A percentile compares a stretch with the other conserved stretches of the same genome.
Conservation (phyloP, 2,329 filamentous ascomycete genomes). For the Pseudocercospora crystallina region DNA sequence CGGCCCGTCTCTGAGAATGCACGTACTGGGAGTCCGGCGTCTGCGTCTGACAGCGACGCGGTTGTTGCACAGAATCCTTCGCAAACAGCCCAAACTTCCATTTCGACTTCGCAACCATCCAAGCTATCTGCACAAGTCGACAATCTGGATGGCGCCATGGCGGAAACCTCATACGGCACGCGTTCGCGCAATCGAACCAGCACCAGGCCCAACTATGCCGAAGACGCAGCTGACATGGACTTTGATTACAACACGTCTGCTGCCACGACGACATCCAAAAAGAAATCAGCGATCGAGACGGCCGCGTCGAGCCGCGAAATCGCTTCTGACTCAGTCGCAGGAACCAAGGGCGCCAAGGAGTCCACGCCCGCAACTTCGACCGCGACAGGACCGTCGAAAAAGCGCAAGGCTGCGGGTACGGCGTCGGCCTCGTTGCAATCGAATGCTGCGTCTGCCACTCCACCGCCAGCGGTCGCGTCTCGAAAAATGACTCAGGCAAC, state of each 20-base stretch:
- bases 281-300: slow-evolving; percentile 39
- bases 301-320: slow-evolving; percentile 14
- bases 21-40: slow-evolving; percentile 16
- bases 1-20: slow-evolving; percentile 20
- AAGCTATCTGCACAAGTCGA: slow-evolving; percentile 23
- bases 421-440: slow-evolving; percentile 29
- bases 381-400: slow-evolving; percentile 65
- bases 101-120: slow-evolving; percentile 18
- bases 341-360: slow-evolving; percentile 15
- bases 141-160: slow-evolving; percentile 28
- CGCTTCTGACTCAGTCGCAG: slow-evolving; percentile 13
- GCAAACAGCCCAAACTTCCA: slow-evolving; percentile 29
- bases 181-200: slow-evolving; percentile 84
- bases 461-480: slow-evolving; percentile 24
- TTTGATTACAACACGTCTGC: slow-evolving; percentile 62
- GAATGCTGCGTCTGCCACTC: slow-evolving; percentile 24
- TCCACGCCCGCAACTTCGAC: slow-evolving; percentile 52
- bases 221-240: slow-evolving; percentile 82
- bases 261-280: slow-evolving; percentile 34
- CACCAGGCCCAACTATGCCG: slow-evolving; percentile 88
- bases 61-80: slow-evolving; percentile 25
- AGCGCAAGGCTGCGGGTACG: slow-evolving; percentile 72
- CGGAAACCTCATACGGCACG: slow-evolving; percentile 71
- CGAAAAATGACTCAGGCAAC: slow-evolving; percentile 40
- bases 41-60: slow-evolving; percentile 21